Evolutionary conservation across 257 asterid species (phyloP).

Genomic region (Solanum okadae): DNA sequence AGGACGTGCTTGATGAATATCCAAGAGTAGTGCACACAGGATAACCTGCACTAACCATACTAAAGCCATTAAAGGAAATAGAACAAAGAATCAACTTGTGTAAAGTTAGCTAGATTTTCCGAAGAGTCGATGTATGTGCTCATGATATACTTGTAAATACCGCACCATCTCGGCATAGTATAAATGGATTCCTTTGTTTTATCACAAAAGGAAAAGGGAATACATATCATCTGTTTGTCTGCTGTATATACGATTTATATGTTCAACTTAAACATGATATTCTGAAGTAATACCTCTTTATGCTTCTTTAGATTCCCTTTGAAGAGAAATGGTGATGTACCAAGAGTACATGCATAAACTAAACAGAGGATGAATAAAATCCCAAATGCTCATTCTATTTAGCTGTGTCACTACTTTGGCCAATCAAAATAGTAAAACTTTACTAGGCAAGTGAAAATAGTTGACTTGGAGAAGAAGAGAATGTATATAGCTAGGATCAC

Average conservation of each 20-base stretch:
- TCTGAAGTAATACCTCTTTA: background rate
- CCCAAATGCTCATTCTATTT: background rate
- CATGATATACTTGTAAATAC: background rate
- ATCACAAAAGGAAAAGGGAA: background rate
- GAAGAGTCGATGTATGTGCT: background rate
- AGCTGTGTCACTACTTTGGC: background rate
- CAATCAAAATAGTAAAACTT: background rate
- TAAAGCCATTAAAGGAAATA: background rate
- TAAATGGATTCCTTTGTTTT: background rate
- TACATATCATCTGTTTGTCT: background rate
- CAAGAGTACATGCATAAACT: background rate
- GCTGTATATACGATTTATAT: background rate
- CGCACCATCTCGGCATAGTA: background rate
- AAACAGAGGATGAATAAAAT: background rate
- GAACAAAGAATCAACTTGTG: background rate
- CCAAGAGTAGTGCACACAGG: constrained; percentile 87
- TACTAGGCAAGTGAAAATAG: background rate
- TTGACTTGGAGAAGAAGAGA: background rate
- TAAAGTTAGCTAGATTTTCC: background rate
- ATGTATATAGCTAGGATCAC: background rate
- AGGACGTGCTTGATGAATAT: constrained; percentile 44
- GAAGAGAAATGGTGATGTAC: background rate
- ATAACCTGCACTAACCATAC: constrained; percentile 52
- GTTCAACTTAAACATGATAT: background rate
- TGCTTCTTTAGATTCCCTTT: background rate